phyloP scores from a whole-genome alignment of 139 green algal genomes.

The Penium margaritaceum region DNA sequence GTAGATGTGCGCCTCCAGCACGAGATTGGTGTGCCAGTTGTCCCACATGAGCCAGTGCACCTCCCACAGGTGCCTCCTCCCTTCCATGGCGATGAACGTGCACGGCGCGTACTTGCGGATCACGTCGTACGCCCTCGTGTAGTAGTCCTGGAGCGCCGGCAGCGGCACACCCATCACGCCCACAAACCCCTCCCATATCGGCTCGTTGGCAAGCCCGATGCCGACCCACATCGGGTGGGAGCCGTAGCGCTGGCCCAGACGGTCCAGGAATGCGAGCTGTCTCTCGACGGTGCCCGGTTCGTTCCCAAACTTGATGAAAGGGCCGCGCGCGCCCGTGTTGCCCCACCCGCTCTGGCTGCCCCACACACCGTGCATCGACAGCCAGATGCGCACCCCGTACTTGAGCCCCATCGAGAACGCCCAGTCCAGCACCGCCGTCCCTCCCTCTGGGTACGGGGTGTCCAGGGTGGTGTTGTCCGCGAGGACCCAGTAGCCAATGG shows the following conservation, averaged over 20 bases:
- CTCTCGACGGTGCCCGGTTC: neutral
- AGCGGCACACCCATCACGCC: neutral
- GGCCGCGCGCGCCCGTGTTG: neutral
- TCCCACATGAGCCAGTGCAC: slow-evolving; percentile 15
- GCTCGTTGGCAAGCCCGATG: slow-evolving; percentile 24
- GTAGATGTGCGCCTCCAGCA: slow-evolving; percentile 20
- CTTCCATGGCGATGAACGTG: slow-evolving; percentile 17
- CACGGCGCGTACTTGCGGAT: slow-evolving; percentile 7
- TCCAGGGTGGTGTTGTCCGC: neutral
- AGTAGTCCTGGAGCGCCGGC: slow-evolving; percentile 7
- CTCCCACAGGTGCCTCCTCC: slow-evolving; percentile 13
- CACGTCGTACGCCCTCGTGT: slow-evolving; percentile 11
- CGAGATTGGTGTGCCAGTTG: slow-evolving; percentile 7
- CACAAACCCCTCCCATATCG: neutral
- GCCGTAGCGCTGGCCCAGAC: slow-evolving; percentile 7
- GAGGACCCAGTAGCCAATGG: slow-evolving; percentile 8
- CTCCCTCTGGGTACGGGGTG: no score
- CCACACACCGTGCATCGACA: neutral
- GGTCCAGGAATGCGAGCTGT: neutral
- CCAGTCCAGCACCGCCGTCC: slow-evolving; percentile 5
- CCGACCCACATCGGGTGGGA: slow-evolving; percentile 11
- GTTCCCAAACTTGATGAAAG: neutral
- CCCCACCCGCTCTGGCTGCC: slow-evolving; percentile 1
- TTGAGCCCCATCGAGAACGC: slow-evolving; percentile 11
- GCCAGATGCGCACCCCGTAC: slow-evolving; percentile 14